Evolutionary conservation across 139 green algal species (phyloP).

Genomic region (Volvox africanus): DNA sequence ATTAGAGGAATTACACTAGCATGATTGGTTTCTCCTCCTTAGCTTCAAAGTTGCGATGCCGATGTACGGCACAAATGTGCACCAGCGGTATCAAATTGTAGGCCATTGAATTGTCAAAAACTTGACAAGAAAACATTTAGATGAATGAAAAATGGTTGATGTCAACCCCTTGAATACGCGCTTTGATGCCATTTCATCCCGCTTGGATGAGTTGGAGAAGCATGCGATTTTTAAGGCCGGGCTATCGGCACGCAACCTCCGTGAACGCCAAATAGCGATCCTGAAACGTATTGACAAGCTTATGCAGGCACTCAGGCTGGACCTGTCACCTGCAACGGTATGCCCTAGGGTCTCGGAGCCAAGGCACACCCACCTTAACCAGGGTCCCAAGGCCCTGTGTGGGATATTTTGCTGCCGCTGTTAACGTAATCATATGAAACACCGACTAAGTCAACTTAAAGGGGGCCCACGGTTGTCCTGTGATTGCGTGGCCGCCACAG

Average conservation of each 20-base stretch:
- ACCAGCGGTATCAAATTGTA: background rate
- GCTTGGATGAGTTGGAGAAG: background rate
- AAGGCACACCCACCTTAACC: too few species aligned
- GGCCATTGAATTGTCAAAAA: too few species aligned
- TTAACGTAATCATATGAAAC: too few species aligned
- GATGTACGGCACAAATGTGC: background rate
- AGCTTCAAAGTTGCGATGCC: too few species aligned
- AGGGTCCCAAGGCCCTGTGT: too few species aligned
- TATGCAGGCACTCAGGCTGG: background rate
- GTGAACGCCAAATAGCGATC: slow-evolving; percentile 5
- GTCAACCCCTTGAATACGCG: background rate
- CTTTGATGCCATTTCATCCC: background rate
- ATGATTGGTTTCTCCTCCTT: background rate
- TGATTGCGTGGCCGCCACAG: background rate
- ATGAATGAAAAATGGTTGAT: background rate
- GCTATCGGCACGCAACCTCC: background rate
- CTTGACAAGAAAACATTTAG: background rate
- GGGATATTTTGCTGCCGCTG: too few species aligned
- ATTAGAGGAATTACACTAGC: too few species aligned
- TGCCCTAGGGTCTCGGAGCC: background rate
- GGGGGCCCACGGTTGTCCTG: too few species aligned
- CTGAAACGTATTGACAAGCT: slow-evolving; percentile 3
- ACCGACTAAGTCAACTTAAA: too few species aligned
- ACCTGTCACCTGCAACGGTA: background rate
- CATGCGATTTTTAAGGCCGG: background rate